Base-by-base conservation (phyloP, 805 yeast species). In the Cyberlindnera samutprakarnensis region DNA sequence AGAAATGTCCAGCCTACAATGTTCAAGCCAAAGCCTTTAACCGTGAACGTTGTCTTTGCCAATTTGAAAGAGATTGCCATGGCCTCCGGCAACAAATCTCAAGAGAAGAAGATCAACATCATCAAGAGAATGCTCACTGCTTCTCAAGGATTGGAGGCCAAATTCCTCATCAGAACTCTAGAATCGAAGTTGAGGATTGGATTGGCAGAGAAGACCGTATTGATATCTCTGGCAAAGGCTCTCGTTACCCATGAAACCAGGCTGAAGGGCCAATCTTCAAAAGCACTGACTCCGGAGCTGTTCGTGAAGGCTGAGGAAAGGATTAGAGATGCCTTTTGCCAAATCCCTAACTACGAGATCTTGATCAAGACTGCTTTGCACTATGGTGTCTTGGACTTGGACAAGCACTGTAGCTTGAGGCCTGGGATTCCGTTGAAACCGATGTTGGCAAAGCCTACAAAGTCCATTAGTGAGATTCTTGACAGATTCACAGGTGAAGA, bases 401-500 rank as follows among this genome's bases (percentile, higher is more conserved):
- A 70, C 29, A 77, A 79, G 8, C 72, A 78, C 42, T 78, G 94
- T 46, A 75, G 75, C 24, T 61, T 92, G 39, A 76, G 79, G 8
- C 95, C 98, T 0, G 97, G 97, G 2, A 77, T 92, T 5, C 98
- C 98, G 1, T 65, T 92, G 46, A 90, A 88, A 53, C 98, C 98
- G 1, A 92, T 92, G 98, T 72, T 92, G 49, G 98, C 98, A 6
- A 92, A 90, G 53, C 98, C 98, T 3, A 90, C 97, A 0, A 90
- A 92, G 51, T 73, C 96, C 2, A 78, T 92, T 22, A 72, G 82
- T n/a, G 98, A 92, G 53, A 84, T 92, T 1, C 66, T 92, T 39
- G 95, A 92, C 53, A 66, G 94, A 35, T 88, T 92, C 53, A 82
- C 81, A 42, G 86, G 78, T 28, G 80, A 78, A 44, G 73, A 73